Evolutionary conservation across 148 eudicot species (phyloP).

Genomic region (Camellia sinensis): DNA sequence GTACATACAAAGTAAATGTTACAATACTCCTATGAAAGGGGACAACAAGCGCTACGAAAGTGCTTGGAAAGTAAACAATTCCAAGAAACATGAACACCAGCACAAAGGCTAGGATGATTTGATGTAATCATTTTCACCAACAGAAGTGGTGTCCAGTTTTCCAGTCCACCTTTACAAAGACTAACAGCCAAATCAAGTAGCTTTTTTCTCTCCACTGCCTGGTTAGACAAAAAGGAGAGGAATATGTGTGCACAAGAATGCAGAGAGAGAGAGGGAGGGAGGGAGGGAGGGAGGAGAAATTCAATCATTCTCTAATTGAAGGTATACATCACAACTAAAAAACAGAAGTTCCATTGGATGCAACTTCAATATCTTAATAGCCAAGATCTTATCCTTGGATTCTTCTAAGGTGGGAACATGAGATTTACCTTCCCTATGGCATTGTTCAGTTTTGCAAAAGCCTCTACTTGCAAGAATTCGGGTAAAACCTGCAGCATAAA

Average conservation of each 20-base stretch:
- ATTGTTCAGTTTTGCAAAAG: constrained; percentile 85
- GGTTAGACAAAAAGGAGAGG: neutral
- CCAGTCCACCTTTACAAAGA: neutral
- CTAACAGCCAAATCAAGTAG: constrained; percentile 1
- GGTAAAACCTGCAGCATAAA: constrained; percentile 78
- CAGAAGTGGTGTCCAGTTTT: neutral
- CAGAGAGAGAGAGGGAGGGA: too few species aligned
- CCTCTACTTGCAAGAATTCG: constrained; percentile 95
- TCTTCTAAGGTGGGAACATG: neutral
- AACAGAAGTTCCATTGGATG: too few species aligned
- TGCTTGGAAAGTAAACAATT: neutral
- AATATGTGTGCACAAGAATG: neutral
- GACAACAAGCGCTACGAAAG: neutral
- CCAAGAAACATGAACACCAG: neutral
- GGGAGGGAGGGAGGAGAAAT: too few species aligned
- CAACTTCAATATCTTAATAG: neutral
- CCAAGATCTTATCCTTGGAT: neutral
- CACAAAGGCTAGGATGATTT: constrained; percentile 4
- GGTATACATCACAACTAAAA: too few species aligned
- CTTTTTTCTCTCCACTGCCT: neutral
- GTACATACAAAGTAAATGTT: neutral
- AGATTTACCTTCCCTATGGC: constrained; percentile 84
- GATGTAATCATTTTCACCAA: neutral
- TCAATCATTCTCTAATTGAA: too few species aligned
- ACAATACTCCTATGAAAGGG: neutral